Conservation (phyloP, 495 filamentous ascomycete genomes). For the Pseudomonodictys pantanalensis region DNA sequence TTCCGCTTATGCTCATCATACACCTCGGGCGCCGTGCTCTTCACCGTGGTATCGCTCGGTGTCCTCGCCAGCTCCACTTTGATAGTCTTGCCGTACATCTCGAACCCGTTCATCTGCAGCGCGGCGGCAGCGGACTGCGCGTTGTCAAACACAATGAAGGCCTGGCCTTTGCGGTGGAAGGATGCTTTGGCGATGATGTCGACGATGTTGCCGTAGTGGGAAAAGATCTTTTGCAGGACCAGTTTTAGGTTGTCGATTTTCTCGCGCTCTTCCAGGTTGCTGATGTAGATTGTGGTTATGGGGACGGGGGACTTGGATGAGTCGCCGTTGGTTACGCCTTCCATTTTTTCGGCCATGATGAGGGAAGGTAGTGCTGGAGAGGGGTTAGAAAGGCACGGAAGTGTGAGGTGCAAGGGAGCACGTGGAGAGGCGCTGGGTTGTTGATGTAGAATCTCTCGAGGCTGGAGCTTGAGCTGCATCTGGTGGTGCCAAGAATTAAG, state of each 20-base stretch:
- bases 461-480: too few relatives aligned
- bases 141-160: slow-evolving; percentile 89
- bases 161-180: slow-evolving; percentile 90
- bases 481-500: too few relatives aligned
- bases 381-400: not conserved
- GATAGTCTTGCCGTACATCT: slow-evolving; percentile 93
- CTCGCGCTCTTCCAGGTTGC: slow-evolving; percentile 90
- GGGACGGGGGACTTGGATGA: slow-evolving; percentile 4
- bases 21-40: slow-evolving; percentile 65
- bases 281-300: slow-evolving; percentile 55
- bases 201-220: slow-evolving; percentile 83
- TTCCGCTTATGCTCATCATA: slow-evolving; percentile 85
- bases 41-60: slow-evolving; percentile 82
- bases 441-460: too few relatives aligned
- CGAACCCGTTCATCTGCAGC: slow-evolving; percentile 89
- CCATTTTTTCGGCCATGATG: slow-evolving; percentile 25
- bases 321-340: slow-evolving; percentile 9
- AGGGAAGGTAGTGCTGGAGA: not conserved
- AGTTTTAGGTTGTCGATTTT: slow-evolving; percentile 76
- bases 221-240: slow-evolving; percentile 74
- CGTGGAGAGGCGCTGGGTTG: too few relatives aligned
- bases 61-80: slow-evolving; percentile 79
- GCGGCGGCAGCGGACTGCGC: slow-evolving; percentile 72
- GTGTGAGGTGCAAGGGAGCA: too few relatives aligned
- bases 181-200: slow-evolving; percentile 93